phyloP scores from a whole-genome alignment of 345 rosid genomes.

The Melaleuca quinquenervia region DNA sequence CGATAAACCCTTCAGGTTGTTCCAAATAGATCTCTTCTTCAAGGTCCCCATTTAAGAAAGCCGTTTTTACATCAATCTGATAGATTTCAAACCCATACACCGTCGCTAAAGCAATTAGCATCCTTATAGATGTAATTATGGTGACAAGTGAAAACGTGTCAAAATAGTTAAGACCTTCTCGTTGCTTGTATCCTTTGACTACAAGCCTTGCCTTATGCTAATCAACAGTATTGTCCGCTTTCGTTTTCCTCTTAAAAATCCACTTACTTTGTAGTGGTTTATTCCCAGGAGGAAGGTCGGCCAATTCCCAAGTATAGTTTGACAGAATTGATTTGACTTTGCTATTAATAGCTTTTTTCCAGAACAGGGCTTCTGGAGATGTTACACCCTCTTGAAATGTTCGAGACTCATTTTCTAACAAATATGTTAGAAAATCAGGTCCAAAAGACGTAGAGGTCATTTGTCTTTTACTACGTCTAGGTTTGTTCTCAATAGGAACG shows the following conservation, averaged over 20 bases:
- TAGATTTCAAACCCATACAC: too few relatives aligned
- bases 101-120: too few relatives aligned
- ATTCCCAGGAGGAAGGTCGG: background rate
- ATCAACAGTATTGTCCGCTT: background rate
- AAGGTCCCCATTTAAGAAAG: too few relatives aligned
- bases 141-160: background rate
- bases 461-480: background rate
- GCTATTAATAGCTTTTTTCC: background rate
- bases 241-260: background rate
- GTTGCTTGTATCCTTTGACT: background rate
- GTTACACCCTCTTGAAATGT: background rate
- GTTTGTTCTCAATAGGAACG: too few relatives aligned
- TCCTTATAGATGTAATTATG: too few relatives aligned
- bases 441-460: background rate
- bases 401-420: background rate
- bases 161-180: background rate
- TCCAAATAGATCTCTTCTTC: too few relatives aligned
- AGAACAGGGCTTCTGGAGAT: background rate
- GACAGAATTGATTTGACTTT: background rate
- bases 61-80: too few relatives aligned
- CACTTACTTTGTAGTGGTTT: background rate
- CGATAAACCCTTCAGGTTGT: too few relatives aligned
- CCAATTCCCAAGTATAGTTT: background rate
- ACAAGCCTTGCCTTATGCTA: background rate
- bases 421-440: background rate